phyloP scores from a whole-genome alignment of 169 alveolate species.

The Cryptosporidium viatorum region DNA sequence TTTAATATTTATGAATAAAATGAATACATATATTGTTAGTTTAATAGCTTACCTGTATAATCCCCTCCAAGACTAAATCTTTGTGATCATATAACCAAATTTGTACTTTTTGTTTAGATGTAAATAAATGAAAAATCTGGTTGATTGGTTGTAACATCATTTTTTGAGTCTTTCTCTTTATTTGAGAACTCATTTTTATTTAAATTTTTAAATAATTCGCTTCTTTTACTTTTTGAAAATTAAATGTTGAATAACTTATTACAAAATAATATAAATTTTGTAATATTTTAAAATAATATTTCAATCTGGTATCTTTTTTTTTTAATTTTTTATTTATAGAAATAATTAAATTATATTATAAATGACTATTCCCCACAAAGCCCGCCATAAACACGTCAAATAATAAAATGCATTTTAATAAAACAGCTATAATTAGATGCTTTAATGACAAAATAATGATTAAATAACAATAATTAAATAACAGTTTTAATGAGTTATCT shows the following conservation, averaged over 20 bases:
- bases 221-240: not conserved
- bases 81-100: slow-evolving; percentile 95
- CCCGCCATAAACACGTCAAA: not conserved
- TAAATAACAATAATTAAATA: no score
- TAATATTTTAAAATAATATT: not conserved
- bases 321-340: not conserved
- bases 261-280: not conserved
- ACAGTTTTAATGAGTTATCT: not conserved
- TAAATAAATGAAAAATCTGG: slow-evolving; percentile 93
- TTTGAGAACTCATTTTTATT: slow-evolving; percentile 34
- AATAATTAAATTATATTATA: no score
- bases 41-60: slow-evolving; percentile 84
- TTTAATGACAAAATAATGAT: not conserved
- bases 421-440: not conserved
- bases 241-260: not conserved
- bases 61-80: slow-evolving; percentile 91
- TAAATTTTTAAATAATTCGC: not conserved
- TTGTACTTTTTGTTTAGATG: slow-evolving; percentile 92
- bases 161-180: slow-evolving; percentile 75
- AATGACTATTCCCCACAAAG: slow-evolving; percentile 1
- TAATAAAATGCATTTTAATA: not conserved
- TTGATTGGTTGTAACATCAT: slow-evolving; percentile 83
- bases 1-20: not conserved
- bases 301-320: not conserved
- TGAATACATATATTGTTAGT: not conserved